phyloP scores from a whole-genome alignment of 306 rosid species.

The Vigna angularis region DNA sequence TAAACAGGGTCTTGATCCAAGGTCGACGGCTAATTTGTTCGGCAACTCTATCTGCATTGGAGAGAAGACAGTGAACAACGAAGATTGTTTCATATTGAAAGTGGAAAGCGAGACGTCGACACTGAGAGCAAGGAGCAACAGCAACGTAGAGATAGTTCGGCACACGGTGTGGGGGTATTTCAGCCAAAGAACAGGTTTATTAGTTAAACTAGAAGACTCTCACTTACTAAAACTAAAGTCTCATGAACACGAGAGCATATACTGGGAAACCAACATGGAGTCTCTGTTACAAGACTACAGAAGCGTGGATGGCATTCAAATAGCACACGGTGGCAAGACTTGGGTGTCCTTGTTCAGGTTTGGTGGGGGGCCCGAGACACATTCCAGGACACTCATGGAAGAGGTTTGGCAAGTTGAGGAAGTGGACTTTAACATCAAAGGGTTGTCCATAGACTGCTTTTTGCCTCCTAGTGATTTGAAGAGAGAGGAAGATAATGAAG shows the following conservation, averaged over 20 bases:
- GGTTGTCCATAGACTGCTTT: constrained; percentile 82
- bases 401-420: constrained; percentile 90
- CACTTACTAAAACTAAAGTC: constrained; percentile 78
- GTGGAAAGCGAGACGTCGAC: constrained; percentile 67
- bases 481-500: constrained; percentile 60
- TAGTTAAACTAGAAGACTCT: constrained; percentile 82
- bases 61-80: constrained; percentile 74
- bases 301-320: constrained; percentile 68
- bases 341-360: constrained; percentile 71
- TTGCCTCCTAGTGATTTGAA: constrained; percentile 85
- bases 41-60: constrained; percentile 72
- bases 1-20: constrained; percentile 90
- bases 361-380: constrained; percentile 64
- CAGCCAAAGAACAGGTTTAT: constrained; percentile 88
- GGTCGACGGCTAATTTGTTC: constrained; percentile 80
- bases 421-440: constrained; percentile 83
- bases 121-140: constrained; percentile 76
- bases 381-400: constrained; percentile 81
- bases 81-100: constrained; percentile 82
- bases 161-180: constrained; percentile 93
- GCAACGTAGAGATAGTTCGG: constrained; percentile 72
- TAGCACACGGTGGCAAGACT: constrained; percentile 82
- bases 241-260: constrained; percentile 52
- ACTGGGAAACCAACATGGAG: constrained; percentile 95
- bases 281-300: constrained; percentile 72